A percentile compares a stretch with the other conserved stretches of the same genome.
These are phyloP conservation scores for Dipodascopsis uninucleata DNA, from an alignment of 805 yeast species.

Conservation along the genomic window DNA sequence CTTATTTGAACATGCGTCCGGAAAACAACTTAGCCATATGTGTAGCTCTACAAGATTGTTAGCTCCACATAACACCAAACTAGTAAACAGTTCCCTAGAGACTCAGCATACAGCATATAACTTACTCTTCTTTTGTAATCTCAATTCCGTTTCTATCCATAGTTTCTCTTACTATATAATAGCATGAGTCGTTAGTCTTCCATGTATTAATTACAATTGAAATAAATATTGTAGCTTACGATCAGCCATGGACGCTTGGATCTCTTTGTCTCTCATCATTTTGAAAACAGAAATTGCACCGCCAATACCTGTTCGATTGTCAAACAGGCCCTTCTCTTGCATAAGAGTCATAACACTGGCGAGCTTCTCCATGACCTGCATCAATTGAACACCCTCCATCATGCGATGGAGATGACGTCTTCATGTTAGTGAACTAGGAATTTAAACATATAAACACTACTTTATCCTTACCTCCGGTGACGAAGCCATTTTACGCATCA, in stretches of 20 bases:
- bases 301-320: conserved; percentile 7
- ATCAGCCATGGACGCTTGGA: conserved; percentile 13
- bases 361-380: conserved; percentile 16
- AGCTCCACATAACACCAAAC: no score
- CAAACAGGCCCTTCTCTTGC: conserved; percentile 8
- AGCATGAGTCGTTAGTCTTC: not conserved
- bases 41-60: no score
- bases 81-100: no score
- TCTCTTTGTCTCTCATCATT: conserved; percentile 17
- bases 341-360: conserved; percentile 11
- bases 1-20: no score
- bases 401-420: not conserved
- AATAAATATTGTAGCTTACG: conserved; percentile 4
- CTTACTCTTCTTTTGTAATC: conserved; percentile 17
- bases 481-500: conserved; percentile 18
- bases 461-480: conserved; percentile 14
- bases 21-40: no score
- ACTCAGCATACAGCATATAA: no score
- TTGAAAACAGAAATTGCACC: conserved; percentile 11
- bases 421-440: not conserved
- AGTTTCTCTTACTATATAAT: conserved; percentile 7
- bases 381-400: not conserved
- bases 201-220: not conserved
- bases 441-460: not conserved
- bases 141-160: conserved; percentile 15